Evolutionary conservation across 192 early-diverging fungal species (phyloP), one percentile per base, ranked within the genome.

Genomic region (Dissophora globulifera): DNA sequence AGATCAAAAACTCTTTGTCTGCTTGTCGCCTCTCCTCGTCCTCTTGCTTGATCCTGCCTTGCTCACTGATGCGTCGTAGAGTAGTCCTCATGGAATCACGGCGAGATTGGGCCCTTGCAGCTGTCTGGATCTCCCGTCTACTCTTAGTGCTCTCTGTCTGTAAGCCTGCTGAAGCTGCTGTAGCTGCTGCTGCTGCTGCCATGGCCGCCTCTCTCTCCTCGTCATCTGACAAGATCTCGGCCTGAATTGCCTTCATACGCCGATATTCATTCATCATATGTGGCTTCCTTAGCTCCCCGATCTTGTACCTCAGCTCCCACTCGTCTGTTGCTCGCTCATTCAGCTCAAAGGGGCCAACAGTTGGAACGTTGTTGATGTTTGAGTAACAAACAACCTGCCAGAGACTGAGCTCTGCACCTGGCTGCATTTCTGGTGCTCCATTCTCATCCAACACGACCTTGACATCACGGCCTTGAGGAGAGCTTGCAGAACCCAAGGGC

Each of bases 311-410:
- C 19, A 76, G 38, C n/a, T 76, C 72, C 72, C 72, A 76, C 0
- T 38, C 29, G 13, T 76, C 72, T 1, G 62, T 57, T 11, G 41
- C 72, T 23, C 64, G 50, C 23, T 55, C 63, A 33, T 53, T 67
- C 50, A 76, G 26, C n/a, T 76, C 72, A 46, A 76, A 76, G 0
- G 72, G 72, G 20, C 63, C 72, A 19, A 76, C 64, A 1, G 22
- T 33, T 0, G 57, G 50, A 2, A 43, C 41, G 2, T 55, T 50
- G 47, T 76, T 76, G 29, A 76, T 33, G 26, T 61, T 61, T 17
- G 72, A 76, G 43, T 76, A 76, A 23, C 72, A 76, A 11, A 76
- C 72, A 31, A 76, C 53, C 47, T 76, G 72, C 72, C 72, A 76
- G 9, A 76, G 63, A 41, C 62, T 62, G 7, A 76, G 58, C 27